Evolutionary conservation across 805 yeast species (phyloP), one percentile per base, ranked within the genome.

Genomic region (Candida hungchunana): DNA sequence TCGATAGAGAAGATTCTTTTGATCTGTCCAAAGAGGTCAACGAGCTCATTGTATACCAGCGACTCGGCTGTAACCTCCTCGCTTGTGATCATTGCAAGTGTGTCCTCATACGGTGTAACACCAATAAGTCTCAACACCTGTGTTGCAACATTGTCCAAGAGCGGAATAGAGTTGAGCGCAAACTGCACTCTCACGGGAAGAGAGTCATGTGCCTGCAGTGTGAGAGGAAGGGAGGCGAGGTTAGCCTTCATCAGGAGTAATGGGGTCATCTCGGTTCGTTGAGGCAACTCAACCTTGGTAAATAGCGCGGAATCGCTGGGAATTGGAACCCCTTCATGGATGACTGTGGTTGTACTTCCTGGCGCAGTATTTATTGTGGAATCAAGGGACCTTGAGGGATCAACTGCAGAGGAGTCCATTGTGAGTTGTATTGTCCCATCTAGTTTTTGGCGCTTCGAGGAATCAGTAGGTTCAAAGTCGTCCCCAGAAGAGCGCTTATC

Each of bases 101-200:
- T 75, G 32, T 82, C 84, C 50, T 84, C 86, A 51, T 82, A 82
- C 4, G 94, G 82, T 5, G 82, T 82, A 18, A 74, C 68, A 7
- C 85, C 82, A 25, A 88, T 74, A 3, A 81, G 66, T 43, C 93
- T 67, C 36, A 89, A 64, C 14, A 89, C 65, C 55, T 89, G 97
- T 2, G 88, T 75, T 0, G 96, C 77, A 35, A 89, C 67, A 47
- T 85, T 85, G 53, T 88, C 96, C 41, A 89, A 61, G 1, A 85
- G 73, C 0, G 94, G 89, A 27, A 88, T 60, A 0, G 88, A 72
- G 47, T 80, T 79, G 36, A 82, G 64, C 19, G 79, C 63, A 26
- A 82, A 63, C 51, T 82, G 87, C 14, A 78, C 70, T 48, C 84
- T 71, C 16, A 57, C 40, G 2, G 69, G 66, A n/a, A 64, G 57